Evolutionary conservation across 2,329 filamentous ascomycete species (phyloP).

Genomic region (Dactylellina drechsleri): DNA sequence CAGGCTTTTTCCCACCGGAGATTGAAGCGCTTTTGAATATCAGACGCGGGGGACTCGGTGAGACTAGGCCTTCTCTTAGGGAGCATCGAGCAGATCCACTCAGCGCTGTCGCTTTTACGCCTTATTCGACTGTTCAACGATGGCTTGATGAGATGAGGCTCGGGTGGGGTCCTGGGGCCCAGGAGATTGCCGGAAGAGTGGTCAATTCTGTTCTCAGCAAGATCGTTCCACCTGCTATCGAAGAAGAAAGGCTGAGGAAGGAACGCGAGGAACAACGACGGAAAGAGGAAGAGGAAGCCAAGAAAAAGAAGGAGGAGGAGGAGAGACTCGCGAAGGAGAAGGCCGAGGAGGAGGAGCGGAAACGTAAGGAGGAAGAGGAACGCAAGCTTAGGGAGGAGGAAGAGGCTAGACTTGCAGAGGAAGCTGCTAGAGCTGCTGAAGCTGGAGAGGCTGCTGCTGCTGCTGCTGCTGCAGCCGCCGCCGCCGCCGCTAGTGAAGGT

Average conservation of each 20-base stretch:
- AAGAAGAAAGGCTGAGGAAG: conserved; percentile 78
- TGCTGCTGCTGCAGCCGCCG: conserved; percentile 64
- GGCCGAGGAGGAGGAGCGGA: conserved; percentile 76
- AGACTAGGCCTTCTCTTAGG: conserved; percentile 48
- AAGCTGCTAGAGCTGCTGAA: conserved; percentile 67
- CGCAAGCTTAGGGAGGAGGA: conserved; percentile 73
- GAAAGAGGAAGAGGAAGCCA: conserved; percentile 70
- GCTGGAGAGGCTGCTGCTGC: conserved; percentile 65
- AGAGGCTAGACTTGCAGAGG: conserved; percentile 71
- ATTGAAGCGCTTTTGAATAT: conserved; percentile 64
- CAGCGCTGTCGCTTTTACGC: conserved; percentile 72
- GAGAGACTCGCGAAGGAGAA: conserved; percentile 75
- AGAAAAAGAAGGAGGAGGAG: conserved; percentile 72
- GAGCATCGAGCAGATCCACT: conserved; percentile 64
- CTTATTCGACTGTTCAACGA: conserved; percentile 76
- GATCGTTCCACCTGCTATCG: conserved; percentile 84
- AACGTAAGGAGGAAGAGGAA: conserved; percentile 73
- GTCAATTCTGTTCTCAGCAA: conserved; percentile 75
- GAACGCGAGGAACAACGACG: conserved; percentile 68
- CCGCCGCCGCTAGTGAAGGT: conserved; percentile 59
- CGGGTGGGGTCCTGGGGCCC: conserved; percentile 75
- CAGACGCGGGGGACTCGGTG: conserved; percentile 57
- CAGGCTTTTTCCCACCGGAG: conserved; percentile 65
- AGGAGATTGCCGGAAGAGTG: conserved; percentile 76
- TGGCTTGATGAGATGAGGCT: conserved; percentile 92